Evolutionary conservation across 73 alveolate genomes (phyloP), one percentile per base, ranked within the genome.

Genomic region (Paramecium tetraurelia): DNA sequence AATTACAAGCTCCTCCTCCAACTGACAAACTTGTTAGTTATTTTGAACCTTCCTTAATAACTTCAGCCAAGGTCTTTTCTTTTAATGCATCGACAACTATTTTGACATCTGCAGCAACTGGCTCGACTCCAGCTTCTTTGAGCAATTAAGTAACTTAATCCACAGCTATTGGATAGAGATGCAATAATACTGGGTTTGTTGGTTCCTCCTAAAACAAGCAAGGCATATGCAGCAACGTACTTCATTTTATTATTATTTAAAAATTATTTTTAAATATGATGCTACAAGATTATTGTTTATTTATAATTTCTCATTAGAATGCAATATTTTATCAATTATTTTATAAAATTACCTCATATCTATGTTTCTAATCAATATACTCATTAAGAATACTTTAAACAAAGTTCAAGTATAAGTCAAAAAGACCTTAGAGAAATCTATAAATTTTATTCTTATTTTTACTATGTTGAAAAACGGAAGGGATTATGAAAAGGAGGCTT

Each of bases 201-300:
- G 31, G 5, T 80, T 80, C 90, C 90, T 80, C 90, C 90, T 21
- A 80, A 46, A 44, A 80, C 90, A 21, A 80, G 75, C 43, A 80
- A 48, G 31, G 90, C 77, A 80, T 80, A 80, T 21, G 90, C 90
- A 80, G 90, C 90, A 12, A 80, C 90, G 90, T 80, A 80, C 75
- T 80, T 80, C 90, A 80, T 80, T 80, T 31, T 63, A 53, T 63
- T 31, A 31, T 80, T 41, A 80, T 80, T 80, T 80, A 80, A 80
- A 80, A 72, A 72, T 72, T n/a, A 72, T 72, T 72, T 72, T 72
- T 72, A 36, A 72, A 72, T 63, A 63, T 63, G 84, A 63, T 63
- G 84, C 84, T 63, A 63, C 46, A 63, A 63, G 84, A 63, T 63
- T 63, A 63, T 63, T 63, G 50, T 63, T 63, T 63, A 27, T 31